Conservation (phyloP, 306 rosid genomes). For the Fagus crenata region DNA sequence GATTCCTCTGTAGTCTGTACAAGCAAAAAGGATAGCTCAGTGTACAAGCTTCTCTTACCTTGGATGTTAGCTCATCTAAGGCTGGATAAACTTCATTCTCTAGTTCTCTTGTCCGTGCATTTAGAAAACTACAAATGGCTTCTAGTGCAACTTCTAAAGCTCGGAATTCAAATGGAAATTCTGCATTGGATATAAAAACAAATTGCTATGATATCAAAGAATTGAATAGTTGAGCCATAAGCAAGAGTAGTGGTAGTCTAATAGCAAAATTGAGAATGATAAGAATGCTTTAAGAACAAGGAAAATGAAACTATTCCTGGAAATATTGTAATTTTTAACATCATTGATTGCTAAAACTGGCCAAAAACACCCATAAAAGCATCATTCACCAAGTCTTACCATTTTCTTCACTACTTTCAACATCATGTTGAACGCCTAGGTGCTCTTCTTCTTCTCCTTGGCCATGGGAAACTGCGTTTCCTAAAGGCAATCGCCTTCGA, state of each 20-base stretch:
- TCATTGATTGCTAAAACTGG: not conserved
- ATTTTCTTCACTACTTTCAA: constrained; percentile 49
- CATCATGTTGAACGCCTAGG: constrained; percentile 40
- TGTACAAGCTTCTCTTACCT: constrained; percentile 40
- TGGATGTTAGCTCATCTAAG: constrained; percentile 73
- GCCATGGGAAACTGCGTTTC: constrained; percentile 33
- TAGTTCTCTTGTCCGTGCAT: constrained; percentile 62
- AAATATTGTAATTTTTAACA: constrained; percentile 1
- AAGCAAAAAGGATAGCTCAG: not conserved
- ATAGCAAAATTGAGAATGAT: not conserved
- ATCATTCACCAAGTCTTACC: constrained; percentile 33
- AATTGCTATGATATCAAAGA: not conserved
- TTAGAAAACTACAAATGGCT: constrained; percentile 72
- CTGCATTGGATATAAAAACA: constrained; percentile 32
- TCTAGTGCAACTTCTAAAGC: constrained; percentile 71
- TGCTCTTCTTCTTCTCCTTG: constrained; percentile 58
- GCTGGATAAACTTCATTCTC: constrained; percentile 76
- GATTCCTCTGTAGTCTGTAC: not conserved
- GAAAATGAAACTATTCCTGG: not conserved
- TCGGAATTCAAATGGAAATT: constrained; percentile 80
- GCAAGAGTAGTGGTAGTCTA: not conserved
- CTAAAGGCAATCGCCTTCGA: constrained; percentile 51
- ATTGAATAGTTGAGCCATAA: not conserved
- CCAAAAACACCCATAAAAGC: not conserved
- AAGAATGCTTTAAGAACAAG: not conserved